Conservation (phyloP, 2,329 filamentous ascomycete genomes). For the Lasiodiplodia sp. region DNA sequence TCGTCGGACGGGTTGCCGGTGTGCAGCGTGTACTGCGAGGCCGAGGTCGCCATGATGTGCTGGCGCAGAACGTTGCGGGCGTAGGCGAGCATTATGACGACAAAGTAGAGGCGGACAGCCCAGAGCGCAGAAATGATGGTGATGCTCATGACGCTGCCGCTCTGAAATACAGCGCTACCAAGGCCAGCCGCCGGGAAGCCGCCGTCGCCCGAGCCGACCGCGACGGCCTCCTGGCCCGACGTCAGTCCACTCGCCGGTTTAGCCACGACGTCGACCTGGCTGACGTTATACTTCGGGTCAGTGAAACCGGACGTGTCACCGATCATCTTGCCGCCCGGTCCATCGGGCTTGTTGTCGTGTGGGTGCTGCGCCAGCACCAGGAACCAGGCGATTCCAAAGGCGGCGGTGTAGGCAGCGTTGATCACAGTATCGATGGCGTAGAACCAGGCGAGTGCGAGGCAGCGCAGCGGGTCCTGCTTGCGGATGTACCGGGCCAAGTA, state of each 20-base stretch:
- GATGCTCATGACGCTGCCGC: slow-evolving; percentile 77
- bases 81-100: slow-evolving; percentile 82
- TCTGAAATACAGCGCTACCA: slow-evolving; percentile 70
- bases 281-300: slow-evolving; percentile 67
- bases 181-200: slow-evolving; percentile 52
- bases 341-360: slow-evolving; percentile 48
- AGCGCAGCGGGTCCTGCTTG: slow-evolving; percentile 78
- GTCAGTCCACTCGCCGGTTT: slow-evolving; percentile 54
- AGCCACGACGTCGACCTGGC: slow-evolving; percentile 62
- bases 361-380: slow-evolving; percentile 70
- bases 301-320: slow-evolving; percentile 71
- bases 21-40: slow-evolving; percentile 32
- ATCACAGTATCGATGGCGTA: slow-evolving; percentile 83
- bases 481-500: slow-evolving; percentile 82
- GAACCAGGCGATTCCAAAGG: slow-evolving; percentile 88
- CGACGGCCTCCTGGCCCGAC: slow-evolving; percentile 62
- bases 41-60: slow-evolving; percentile 60
- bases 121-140: slow-evolving; percentile 77
- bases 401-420: slow-evolving; percentile 81
- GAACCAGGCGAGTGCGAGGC: slow-evolving; percentile 81
- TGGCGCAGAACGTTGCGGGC: slow-evolving; percentile 78
- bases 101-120: slow-evolving; percentile 80
- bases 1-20: slow-evolving; percentile 37
- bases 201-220: slow-evolving; percentile 50
- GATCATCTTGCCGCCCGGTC: slow-evolving; percentile 63